Evolutionary conservation across 2,329 filamentous ascomycete genomes (phyloP).

Genomic region (Cercospora nicotianae): DNA sequence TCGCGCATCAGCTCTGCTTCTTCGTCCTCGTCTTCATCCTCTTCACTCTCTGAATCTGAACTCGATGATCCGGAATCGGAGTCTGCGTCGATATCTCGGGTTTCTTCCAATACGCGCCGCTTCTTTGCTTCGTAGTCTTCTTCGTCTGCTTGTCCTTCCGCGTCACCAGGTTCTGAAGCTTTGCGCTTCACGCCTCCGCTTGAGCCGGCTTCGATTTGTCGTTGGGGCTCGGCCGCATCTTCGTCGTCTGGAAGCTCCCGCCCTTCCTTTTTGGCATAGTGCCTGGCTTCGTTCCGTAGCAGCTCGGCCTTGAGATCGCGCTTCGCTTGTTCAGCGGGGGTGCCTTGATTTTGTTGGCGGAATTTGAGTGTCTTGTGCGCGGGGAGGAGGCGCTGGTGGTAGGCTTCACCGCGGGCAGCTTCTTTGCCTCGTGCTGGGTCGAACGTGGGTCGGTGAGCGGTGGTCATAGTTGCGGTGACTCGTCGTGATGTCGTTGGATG

Average conservation of each 20-base stretch:
- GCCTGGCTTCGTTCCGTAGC: conserved; percentile 79
- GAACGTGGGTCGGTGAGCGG: conserved; percentile 83
- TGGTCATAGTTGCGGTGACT: conserved; percentile 44
- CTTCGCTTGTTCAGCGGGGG: conserved; percentile 66
- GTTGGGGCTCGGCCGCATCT: conserved; percentile 24
- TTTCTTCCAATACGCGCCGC: conserved; percentile 81
- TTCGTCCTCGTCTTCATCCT: conserved; percentile 74
- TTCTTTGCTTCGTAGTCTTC: conserved; percentile 77
- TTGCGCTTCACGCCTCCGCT: conserved; percentile 59
- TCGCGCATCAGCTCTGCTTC: conserved; percentile 88
- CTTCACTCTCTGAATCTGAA: conserved; percentile 55
- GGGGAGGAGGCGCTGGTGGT: conserved; percentile 92
- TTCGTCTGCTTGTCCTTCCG: conserved; percentile 52
- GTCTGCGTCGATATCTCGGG: conserved; percentile 82
- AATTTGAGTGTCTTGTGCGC: conserved; percentile 92
- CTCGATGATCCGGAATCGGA: conserved; percentile 53
- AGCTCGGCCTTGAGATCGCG: conserved; percentile 89
- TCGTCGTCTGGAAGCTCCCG: conserved; percentile 46
- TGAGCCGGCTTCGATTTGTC: conserved; percentile 51
- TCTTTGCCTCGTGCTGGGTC: conserved; percentile 96
- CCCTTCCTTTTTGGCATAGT: conserved; percentile 82
- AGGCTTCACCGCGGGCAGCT: conserved; percentile 85
- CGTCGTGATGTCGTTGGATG: background rate
- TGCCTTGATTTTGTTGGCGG: conserved; percentile 85
- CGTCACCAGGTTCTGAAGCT: conserved; percentile 47